Conservation (phyloP, 1,284 basidiomycete species). For the Austroboletus niveus region DNA sequence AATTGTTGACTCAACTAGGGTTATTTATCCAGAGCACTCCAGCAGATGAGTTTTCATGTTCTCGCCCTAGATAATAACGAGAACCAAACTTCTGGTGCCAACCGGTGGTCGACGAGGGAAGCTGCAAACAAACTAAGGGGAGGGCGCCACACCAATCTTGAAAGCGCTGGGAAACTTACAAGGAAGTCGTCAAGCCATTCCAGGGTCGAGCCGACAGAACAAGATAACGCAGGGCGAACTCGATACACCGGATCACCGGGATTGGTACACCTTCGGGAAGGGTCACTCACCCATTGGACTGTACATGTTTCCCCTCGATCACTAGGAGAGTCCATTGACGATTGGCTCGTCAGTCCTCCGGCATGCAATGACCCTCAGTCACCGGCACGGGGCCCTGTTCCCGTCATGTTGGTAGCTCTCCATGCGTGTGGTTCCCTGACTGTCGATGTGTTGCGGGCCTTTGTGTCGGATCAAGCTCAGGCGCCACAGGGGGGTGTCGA, state of each 20-base stretch:
- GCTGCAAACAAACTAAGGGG: conserved; percentile 15
- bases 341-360: conserved; percentile 21
- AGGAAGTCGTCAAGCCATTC: not conserved
- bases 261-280: conserved; percentile 8
- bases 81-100: conserved; percentile 44
- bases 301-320: conserved; percentile 46
- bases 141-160: conserved; percentile 1
- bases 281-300: conserved; percentile 50
- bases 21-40: conserved; percentile 47
- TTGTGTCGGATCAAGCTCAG: conserved; percentile 23
- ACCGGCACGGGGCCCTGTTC: conserved; percentile 28
- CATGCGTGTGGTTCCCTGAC: conserved; percentile 57
- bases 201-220: not conserved
- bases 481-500: conserved; percentile 2
- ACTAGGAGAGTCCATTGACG: conserved; percentile 32
- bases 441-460: conserved; percentile 42
- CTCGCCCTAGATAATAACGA: conserved; percentile 52
- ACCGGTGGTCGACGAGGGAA: conserved; percentile 31
- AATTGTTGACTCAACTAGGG: conserved; percentile 34
- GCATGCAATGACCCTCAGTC: not conserved
- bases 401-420: conserved; percentile 61
- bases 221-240: not conserved
- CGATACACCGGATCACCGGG: not conserved
- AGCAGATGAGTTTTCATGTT: conserved; percentile 39
- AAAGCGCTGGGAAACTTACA: not conserved